phyloP scores from a whole-genome alignment of 2,329 filamentous ascomycete genomes.

The Fusarium verticillioides region DNA sequence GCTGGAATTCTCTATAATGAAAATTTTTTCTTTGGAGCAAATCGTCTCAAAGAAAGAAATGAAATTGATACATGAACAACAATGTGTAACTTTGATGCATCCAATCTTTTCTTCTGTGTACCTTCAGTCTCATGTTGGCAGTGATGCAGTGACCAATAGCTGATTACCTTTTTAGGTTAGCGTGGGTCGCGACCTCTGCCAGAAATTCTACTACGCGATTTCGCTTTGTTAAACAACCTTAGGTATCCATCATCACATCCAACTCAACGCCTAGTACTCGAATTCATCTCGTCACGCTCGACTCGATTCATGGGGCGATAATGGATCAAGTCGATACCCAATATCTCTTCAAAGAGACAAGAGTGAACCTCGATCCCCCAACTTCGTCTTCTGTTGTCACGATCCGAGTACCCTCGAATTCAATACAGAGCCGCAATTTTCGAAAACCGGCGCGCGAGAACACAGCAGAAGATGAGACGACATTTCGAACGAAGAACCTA shows the following conservation, averaged over 20 bases:
- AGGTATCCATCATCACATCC: slow-evolving; percentile 25
- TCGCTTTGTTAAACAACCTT: slow-evolving; percentile 33
- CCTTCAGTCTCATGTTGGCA: neutral
- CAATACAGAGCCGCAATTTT: slow-evolving; percentile 56
- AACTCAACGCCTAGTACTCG: slow-evolving; percentile 25
- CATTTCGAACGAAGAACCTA: slow-evolving; percentile 78
- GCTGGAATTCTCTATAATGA: neutral
- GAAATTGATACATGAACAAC: neutral
- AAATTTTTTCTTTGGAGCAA: neutral
- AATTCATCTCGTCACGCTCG: slow-evolving; percentile 26
- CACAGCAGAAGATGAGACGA: slow-evolving; percentile 73
- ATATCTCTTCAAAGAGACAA: slow-evolving; percentile 86
- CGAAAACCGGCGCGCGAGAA: slow-evolving; percentile 51
- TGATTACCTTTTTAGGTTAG: slow-evolving; percentile 53
- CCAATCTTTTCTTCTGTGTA: neutral
- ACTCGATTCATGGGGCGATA: slow-evolving; percentile 67
- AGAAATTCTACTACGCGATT: slow-evolving; percentile 52
- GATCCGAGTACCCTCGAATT: slow-evolving; percentile 71
- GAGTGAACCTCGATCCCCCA: slow-evolving; percentile 81
- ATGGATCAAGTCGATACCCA: slow-evolving; percentile 73
- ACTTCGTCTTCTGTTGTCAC: slow-evolving; percentile 76
- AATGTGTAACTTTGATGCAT: neutral
- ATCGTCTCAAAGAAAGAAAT: neutral
- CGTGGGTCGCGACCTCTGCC: slow-evolving; percentile 43
- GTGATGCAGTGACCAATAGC: slow-evolving; percentile 38